Conservation (phyloP, 1,139 yeast genomes). For the Debaryomyces sp. region DNA sequence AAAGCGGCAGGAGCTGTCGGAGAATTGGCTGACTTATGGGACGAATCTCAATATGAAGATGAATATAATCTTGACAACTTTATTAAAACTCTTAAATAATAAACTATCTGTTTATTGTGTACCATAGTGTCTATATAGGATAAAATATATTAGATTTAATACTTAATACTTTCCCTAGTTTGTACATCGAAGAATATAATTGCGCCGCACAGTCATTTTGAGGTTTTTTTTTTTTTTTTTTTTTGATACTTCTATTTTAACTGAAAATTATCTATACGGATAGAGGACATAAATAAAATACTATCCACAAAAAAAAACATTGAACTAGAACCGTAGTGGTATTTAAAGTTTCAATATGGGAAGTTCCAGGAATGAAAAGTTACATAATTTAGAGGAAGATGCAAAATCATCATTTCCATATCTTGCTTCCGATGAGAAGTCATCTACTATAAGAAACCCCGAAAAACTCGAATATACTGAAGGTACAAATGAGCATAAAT, state of each 20-base stretch:
- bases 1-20: conserved; percentile 76
- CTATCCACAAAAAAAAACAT: not conserved
- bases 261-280: not conserved
- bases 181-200: not conserved
- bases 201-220: not conserved
- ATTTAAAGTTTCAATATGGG: not conserved
- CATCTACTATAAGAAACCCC: conserved; percentile 45
- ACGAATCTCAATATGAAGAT: conserved; percentile 92
- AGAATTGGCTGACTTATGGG: conserved; percentile 95
- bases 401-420: conserved; percentile 62
- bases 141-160: conserved; percentile 1
- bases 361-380: conserved; percentile 4
- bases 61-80: conserved; percentile 93
- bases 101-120: conserved; percentile 1
- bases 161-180: not conserved
- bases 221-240: conserved; percentile 3
- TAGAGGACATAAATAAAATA: not conserved
- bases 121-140: conserved; percentile 3
- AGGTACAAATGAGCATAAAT: conserved; percentile 11
- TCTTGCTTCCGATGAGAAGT: conserved; percentile 72
- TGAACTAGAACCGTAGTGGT: not conserved
- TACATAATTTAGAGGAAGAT: conserved; percentile 43
- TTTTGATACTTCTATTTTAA: not conserved
- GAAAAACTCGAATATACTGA: conserved; percentile 16
- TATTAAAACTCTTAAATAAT: conserved; percentile 67